Evolutionary conservation across 2,329 filamentous ascomycete genomes (phyloP), one percentile per base, ranked within the genome.

Genomic region (Pseudogymnoascus sp.): DNA sequence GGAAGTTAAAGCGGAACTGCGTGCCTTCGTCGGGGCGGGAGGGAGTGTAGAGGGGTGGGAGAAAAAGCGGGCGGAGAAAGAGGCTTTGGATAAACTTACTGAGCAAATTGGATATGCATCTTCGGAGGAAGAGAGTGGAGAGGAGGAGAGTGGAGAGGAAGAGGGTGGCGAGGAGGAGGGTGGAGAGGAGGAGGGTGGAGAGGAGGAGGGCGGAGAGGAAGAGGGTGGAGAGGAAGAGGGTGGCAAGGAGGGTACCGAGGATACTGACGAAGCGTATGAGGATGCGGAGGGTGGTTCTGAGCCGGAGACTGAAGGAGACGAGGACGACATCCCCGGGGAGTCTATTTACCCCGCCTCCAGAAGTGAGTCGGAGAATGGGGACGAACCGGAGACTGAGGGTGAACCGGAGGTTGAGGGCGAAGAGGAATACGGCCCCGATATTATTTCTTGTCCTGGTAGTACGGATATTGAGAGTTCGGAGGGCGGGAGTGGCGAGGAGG

Each of bases 311-410:
- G n/a, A n/a, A n/a, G n/a, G n/a, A n/a, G n/a, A n/a, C n/a, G n/a
- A n/a, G n/a, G n/a, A n/a, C n/a, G n/a, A n/a, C n/a, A n/a, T n/a
- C n/a, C n/a, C n/a, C n/a, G n/a, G n/a, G n/a, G n/a, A n/a, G n/a
- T n/a, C n/a, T n/a, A n/a, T n/a, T n/a, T n/a, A n/a, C n/a, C n/a
- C n/a, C n/a, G n/a, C n/a, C n/a, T n/a, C n/a, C n/a, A n/a, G n/a
- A n/a, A n/a, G n/a, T n/a, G n/a, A n/a, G n/a, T n/a, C n/a, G n/a
- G n/a, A n/a, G n/a, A n/a, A n/a, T n/a, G n/a, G n/a, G n/a, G n/a
- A n/a, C n/a, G n/a, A n/a, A n/a, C 85, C 25, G 12, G n/a, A 31
- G n/a, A 31, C 7, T 3, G 43, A 49, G 14, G n/a, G 21, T n/a
- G 43, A 49, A 9, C 23, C 43, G 4, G 43, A 25, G 12, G 21